Evolutionary conservation across 345 rosid species (phyloP), one percentile per base, ranked within the genome.

Genomic region (Citrus glauca): DNA sequence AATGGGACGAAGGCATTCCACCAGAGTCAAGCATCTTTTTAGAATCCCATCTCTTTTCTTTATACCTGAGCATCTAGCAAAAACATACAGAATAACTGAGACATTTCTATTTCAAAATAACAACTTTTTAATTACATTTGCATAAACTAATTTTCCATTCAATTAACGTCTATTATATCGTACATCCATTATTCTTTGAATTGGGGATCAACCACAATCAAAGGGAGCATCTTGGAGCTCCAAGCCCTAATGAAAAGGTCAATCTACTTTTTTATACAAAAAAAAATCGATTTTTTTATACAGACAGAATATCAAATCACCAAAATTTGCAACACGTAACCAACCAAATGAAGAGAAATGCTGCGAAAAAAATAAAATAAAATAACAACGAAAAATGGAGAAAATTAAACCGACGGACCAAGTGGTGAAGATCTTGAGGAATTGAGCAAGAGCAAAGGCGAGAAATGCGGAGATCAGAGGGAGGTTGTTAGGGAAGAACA

Each of bases 1-100:
- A 93, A 73, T 95, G 99, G 2, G 99, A 95, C 1, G 99, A 95
- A 19, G 99, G 98, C 99, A 95, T 95, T 75, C 98, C 99, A 80
- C 99, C 99, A 27, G 99, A 95, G 75, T 78, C 92, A 53, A 95
- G 81, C 89, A 95, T 82, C 80, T 88, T 84, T 85, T 88, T 95
- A 62, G 99, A 88, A 85, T 95, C 99, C 99, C 99, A 95, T 80
- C 89, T 88, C 91, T 81, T 93, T 78, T 95, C 99, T 90, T 91
- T 93, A 85, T 69, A 95, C 99, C 98, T 95, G 93, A 90, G 86
- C 86, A 86, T 88, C 93, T 84, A 91, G 82, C 83, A 88, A 74
- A 77, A 82, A 83, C 77, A 76, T 69, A 78, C 66, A 38, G 48
- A 80, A 81, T 67, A 24, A 69, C 85, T 86, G 78, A 85, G 88